Evolutionary conservation across 225 moss, liverwort and hornwort species (phyloP).

Genomic region (Ulota crispa): DNA sequence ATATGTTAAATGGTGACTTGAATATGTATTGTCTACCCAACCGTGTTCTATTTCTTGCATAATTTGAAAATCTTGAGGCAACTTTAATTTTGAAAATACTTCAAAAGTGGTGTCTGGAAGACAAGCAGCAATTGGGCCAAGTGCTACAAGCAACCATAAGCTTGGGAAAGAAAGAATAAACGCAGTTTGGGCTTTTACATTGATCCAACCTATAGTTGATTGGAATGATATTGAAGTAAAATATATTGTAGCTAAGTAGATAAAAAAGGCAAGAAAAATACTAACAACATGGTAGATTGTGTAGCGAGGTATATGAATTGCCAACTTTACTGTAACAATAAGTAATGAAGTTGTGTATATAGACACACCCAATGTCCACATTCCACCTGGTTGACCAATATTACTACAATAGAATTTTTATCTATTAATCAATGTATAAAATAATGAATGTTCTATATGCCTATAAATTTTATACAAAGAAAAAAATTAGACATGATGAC

Average conservation of each 20-base stretch:
- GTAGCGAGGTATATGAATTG: conserved; percentile 52
- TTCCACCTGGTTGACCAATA: conserved; percentile 50
- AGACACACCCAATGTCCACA: conserved; percentile 58
- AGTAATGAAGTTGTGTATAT: conserved; percentile 51
- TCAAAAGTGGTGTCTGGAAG: conserved; percentile 41
- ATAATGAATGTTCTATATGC: too few relatives aligned
- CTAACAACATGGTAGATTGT: conserved; percentile 54
- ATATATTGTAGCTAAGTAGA: conserved; percentile 45
- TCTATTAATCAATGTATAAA: too few relatives aligned
- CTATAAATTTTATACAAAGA: too few relatives aligned
- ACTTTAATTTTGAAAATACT: conserved; percentile 42
- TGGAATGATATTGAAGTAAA: conserved; percentile 41
- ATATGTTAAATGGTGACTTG: conserved; percentile 38
- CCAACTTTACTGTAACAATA: conserved; percentile 62
- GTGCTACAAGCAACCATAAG: conserved; percentile 64
- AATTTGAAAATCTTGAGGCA: conserved; percentile 66
- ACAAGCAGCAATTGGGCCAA: conserved; percentile 57
- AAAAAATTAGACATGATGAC: too few relatives aligned
- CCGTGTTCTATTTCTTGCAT: conserved; percentile 89
- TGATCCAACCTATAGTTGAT: conserved; percentile 27
- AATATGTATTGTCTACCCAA: conserved; percentile 56
- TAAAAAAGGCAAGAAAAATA: conserved; percentile 29
- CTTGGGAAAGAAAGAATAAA: conserved; percentile 37
- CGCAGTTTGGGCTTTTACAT: conserved; percentile 35
- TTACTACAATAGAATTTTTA: conserved; percentile 27